Evolutionary conservation across 208 protist species (phyloP).

Genomic region (Balamuthia mandrillaris): DNA sequence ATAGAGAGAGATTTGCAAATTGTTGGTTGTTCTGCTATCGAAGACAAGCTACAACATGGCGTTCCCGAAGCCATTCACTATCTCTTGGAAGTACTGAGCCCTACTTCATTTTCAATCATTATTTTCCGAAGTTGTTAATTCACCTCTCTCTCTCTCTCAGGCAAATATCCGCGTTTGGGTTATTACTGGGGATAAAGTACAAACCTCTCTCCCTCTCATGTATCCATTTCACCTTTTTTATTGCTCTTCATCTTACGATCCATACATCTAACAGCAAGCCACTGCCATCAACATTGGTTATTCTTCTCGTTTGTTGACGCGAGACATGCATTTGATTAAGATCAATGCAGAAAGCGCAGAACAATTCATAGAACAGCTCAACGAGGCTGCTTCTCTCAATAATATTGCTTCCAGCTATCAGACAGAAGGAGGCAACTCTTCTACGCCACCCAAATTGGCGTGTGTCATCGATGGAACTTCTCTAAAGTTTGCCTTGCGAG

Average conservation of each 20-base stretch:
- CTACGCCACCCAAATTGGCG: constrained; percentile 7
- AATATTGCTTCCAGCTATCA: background rate
- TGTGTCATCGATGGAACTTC: constrained; percentile 63
- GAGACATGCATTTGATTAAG: background rate
- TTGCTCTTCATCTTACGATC: too few species aligned
- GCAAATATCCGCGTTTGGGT: constrained; percentile 86
- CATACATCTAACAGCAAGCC: too few species aligned
- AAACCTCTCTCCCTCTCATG: too few species aligned
- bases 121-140: too few species aligned
- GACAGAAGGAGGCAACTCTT: background rate
- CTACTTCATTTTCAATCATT: too few species aligned
- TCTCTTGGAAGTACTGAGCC: too few species aligned
- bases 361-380: background rate
- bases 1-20: constrained; percentile 82
- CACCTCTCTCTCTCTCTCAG: too few species aligned
- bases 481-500: constrained; percentile 57
- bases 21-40: constrained; percentile 89
- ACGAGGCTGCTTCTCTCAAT: background rate
- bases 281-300: constrained; percentile 61
- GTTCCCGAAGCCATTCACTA: constrained; percentile 85
- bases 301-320: background rate
- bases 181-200: constrained; percentile 89
- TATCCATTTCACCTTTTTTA: too few species aligned
- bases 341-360: background rate
- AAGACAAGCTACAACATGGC: constrained; percentile 93